phyloP scores from a whole-genome alignment of 306 rosid genomes.

The Acacia crassicarpa region DNA sequence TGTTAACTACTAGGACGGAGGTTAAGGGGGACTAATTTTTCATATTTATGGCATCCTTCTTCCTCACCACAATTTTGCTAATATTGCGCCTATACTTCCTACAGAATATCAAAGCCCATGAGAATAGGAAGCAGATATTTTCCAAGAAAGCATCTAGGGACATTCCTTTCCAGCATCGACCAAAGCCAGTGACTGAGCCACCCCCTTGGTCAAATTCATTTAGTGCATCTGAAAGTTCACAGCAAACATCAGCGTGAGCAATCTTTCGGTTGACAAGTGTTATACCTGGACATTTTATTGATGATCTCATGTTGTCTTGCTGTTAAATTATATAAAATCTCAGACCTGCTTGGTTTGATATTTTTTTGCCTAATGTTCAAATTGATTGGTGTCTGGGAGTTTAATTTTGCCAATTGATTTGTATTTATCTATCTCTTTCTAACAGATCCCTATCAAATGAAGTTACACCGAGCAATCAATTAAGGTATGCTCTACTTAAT shows the following conservation, averaged over 20 bases:
- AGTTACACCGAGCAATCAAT: conserved; percentile 72
- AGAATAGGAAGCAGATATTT: conserved; percentile 85
- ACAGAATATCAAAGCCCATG: conserved; percentile 90
- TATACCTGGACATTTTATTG: neutral
- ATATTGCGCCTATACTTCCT: conserved; percentile 21
- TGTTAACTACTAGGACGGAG: conserved; percentile 84
- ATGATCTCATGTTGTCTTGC: neutral
- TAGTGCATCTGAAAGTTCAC: conserved; percentile 46
- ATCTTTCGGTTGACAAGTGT: neutral
- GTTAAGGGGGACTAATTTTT: conserved; percentile 35
- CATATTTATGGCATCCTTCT: conserved; percentile 3
- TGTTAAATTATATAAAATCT: neutral
- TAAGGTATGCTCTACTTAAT: conserved; percentile 58
- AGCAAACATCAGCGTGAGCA: conserved; percentile 62
- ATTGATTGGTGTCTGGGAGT: conserved; percentile 27
- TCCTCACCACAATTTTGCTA: neutral
- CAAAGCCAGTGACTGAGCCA: conserved; percentile 66
- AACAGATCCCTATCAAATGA: conserved; percentile 68
- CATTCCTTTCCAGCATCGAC: conserved; percentile 65
- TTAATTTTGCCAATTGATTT: conserved; percentile 25
- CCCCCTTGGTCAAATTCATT: conserved; percentile 81
- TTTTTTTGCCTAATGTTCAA: neutral
- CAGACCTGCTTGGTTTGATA: neutral
- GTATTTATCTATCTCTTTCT: conserved; percentile 22
- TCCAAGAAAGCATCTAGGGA: conserved; percentile 69